Conservation (phyloP, 352 stramenopile genomes). For the Phytophthora chlamydospora region DNA sequence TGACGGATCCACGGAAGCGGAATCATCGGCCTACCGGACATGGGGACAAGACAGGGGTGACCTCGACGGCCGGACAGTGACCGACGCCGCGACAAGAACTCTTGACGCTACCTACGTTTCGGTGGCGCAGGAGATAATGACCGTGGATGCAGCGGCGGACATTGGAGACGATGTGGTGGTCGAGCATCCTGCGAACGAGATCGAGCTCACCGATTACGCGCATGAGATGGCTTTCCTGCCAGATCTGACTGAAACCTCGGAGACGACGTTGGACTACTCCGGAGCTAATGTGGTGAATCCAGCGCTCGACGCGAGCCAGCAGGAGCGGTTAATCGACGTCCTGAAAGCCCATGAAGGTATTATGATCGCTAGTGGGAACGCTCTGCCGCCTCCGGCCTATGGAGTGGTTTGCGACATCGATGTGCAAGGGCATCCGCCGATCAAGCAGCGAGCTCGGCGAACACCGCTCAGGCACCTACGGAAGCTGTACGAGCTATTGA, state of each 20-base stretch:
- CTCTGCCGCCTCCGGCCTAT: conserved; percentile 2
- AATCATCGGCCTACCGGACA: no score
- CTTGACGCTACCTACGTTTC: no score
- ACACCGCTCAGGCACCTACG: not conserved
- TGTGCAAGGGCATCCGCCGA: not conserved
- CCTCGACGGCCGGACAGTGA: no score
- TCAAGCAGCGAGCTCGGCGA: not conserved
- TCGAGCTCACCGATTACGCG: not conserved
- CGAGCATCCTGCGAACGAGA: not conserved
- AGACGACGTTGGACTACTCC: not conserved
- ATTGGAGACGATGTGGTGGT: not conserved
- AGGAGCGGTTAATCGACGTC: no score
- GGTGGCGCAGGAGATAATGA: no score
- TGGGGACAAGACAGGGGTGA: no score
- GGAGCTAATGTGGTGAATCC: no score
- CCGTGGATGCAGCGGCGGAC: no score
- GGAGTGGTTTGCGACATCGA: conserved; percentile 5
- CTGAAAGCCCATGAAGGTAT: not conserved
- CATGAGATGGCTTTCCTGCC: conserved; percentile 7
- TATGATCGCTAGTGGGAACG: conserved; percentile 11
- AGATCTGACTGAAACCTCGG: not conserved
- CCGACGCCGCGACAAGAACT: no score
- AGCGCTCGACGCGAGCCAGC: no score
- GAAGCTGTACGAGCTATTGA: conserved; percentile 4
- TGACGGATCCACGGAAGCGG: no score